These are phyloP conservation scores for Tricholoma flavovirens DNA, from an alignment of 768 basidiomycete genomes.

Conservation along the genomic window DNA sequence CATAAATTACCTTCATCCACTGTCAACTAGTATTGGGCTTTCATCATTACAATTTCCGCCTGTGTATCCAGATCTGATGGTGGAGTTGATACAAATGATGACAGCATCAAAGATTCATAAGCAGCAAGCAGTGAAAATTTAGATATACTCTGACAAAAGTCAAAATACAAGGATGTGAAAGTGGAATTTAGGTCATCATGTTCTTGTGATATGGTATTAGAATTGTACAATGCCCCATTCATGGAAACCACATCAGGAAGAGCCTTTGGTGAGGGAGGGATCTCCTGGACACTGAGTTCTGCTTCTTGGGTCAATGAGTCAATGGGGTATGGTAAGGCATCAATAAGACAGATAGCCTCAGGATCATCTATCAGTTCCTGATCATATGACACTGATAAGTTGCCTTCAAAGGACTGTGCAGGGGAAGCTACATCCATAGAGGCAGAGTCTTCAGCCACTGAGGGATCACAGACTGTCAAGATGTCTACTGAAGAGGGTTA, in stretches of 20 bases:
- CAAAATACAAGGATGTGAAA: slow-evolving; percentile 42
- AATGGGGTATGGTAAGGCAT: background rate
- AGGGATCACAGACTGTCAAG: background rate
- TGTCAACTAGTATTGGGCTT: slow-evolving; percentile 53
- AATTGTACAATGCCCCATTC: background rate
- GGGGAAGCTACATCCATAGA: background rate
- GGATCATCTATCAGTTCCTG: background rate
- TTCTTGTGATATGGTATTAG: background rate
- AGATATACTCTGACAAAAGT: slow-evolving; percentile 42
- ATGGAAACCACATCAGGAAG: background rate
- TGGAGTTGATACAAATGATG: slow-evolving; percentile 9
- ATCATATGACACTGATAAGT: background rate
- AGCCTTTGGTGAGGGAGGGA: background rate
- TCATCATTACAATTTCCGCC: slow-evolving; percentile 50
- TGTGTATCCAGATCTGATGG: slow-evolving; percentile 25
- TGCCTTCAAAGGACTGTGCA: background rate
- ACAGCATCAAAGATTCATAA: slow-evolving; percentile 8
- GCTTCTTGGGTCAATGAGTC: background rate
- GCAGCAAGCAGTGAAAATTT: slow-evolving; percentile 37
- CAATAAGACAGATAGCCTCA: background rate
- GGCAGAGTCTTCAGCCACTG: background rate
- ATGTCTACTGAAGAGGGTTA: background rate
- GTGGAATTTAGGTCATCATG: slow-evolving; percentile 27
- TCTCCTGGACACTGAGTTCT: background rate
- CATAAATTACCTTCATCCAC: slow-evolving; percentile 59